A percentile compares a stretch with the other conserved stretches of the same genome.
Conservation (phyloP, 106 monocot species). For the Narthecium ossifragum region DNA sequence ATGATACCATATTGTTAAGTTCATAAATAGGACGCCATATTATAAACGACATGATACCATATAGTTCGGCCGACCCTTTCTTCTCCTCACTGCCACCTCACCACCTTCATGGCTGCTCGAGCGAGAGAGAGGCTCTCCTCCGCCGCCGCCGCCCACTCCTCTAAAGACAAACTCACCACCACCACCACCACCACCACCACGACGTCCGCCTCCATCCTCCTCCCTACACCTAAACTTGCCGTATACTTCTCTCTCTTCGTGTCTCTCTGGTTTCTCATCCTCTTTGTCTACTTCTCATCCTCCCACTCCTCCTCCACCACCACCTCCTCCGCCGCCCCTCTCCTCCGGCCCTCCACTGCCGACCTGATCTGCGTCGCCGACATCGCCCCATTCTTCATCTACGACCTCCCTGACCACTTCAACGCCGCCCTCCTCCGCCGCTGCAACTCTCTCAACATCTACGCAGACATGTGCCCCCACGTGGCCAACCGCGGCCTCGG, state of each 20-base stretch:
- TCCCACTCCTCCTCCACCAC: not conserved
- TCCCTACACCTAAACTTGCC: constrained; percentile 15
- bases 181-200: no score
- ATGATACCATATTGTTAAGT: no score
- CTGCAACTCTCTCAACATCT: constrained; percentile 37
- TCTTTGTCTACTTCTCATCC: constrained; percentile 17
- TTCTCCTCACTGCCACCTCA: no score
- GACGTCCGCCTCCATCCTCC: no score
- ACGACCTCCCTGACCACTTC: constrained; percentile 40
- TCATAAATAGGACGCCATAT: no score
- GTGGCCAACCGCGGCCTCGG: constrained; percentile 58
- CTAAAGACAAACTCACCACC: no score
- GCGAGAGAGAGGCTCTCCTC: no score
- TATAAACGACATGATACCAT: no score
- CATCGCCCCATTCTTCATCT: constrained; percentile 39
- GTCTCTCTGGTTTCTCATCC: constrained; percentile 10
- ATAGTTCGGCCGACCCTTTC: no score
- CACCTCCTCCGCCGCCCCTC: not conserved
- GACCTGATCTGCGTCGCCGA: constrained; percentile 17
- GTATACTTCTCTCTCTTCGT: constrained; percentile 18
- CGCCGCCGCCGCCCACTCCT: no score
- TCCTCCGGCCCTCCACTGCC: not conserved
- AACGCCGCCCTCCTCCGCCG: constrained; percentile 32
- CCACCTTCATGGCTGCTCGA: no score
- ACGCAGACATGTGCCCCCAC: constrained; percentile 65